Evolutionary conservation across 495 filamentous ascomycete genomes (phyloP).

Genomic region (Penicillium soppii): DNA sequence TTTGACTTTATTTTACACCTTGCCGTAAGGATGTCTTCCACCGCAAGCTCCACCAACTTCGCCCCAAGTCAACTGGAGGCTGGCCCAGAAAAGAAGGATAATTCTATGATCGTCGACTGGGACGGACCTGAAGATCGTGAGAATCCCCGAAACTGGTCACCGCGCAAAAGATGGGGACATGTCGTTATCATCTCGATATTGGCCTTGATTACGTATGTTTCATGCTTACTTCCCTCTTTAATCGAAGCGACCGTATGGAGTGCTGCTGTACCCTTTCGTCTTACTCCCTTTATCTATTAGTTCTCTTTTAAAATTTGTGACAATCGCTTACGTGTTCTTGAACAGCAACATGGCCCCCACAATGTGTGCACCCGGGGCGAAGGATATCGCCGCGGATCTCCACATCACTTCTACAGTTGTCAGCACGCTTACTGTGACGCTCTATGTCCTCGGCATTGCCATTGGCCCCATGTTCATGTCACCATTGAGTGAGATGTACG

Average conservation of each 20-base stretch:
- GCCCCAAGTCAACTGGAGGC: slow-evolving; percentile 2
- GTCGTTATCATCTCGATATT: slow-evolving; percentile 13
- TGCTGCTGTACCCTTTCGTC: slow-evolving; percentile 8
- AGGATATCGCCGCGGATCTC: slow-evolving; percentile 8
- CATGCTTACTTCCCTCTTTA: no score
- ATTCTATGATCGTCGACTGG: slow-evolving; percentile 22
- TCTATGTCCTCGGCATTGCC: slow-evolving; percentile 39
- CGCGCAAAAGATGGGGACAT: slow-evolving; percentile 25
- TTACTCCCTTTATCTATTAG: background rate
- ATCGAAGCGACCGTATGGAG: no score
- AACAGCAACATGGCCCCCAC: slow-evolving; percentile 27
- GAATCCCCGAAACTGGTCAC: slow-evolving; percentile 61
- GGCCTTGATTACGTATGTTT: slow-evolving; percentile 15
- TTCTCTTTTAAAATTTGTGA: background rate
- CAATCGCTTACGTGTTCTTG: slow-evolving; percentile 3
- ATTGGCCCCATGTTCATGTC: slow-evolving; percentile 40
- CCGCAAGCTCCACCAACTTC: background rate
- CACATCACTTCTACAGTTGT: slow-evolving; percentile 13
- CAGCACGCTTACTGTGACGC: slow-evolving; percentile 26
- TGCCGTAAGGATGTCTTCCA: background rate
- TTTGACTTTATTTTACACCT: background rate
- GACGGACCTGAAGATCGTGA: slow-evolving; percentile 54
- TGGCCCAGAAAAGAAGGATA: slow-evolving; percentile 2
- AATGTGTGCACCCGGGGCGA: slow-evolving; percentile 28
- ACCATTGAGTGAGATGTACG: slow-evolving; percentile 42